Evolutionary conservation across 306 rosid genomes (phyloP).

Genomic region (Citrullus amarus): DNA sequence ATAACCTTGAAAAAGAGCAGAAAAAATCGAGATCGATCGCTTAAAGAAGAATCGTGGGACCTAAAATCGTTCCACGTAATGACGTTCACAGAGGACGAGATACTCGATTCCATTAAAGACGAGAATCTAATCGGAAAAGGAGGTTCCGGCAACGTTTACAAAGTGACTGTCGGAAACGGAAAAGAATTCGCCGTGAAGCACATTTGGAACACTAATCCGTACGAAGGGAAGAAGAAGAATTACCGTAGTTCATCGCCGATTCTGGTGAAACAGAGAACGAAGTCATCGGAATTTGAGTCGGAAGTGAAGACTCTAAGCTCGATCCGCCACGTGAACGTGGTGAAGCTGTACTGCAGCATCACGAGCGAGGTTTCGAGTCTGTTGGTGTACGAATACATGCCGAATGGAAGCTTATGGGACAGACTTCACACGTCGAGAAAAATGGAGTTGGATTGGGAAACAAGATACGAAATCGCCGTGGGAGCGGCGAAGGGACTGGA

Average conservation of each 20-base stretch:
- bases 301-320: slow-evolving; percentile 81
- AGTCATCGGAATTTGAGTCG: slow-evolving; percentile 56
- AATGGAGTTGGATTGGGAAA: slow-evolving; percentile 84
- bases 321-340: slow-evolving; percentile 86
- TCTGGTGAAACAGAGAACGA: slow-evolving; percentile 23
- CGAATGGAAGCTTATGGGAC: slow-evolving; percentile 91
- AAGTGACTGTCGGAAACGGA: slow-evolving; percentile 46
- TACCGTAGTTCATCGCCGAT: slow-evolving; percentile 39
- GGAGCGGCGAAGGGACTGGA: slow-evolving; percentile 94
- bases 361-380: slow-evolving; percentile 83
- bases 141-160: slow-evolving; percentile 84
- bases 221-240: slow-evolving; percentile 14
- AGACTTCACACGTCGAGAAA: slow-evolving; percentile 48
- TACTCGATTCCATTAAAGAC: slow-evolving; percentile 64
- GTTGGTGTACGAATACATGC: slow-evolving; percentile 78
- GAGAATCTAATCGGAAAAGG: slow-evolving; percentile 88
- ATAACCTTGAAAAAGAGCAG: slow-evolving; percentile 24
- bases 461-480: slow-evolving; percentile 61
- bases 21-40: slow-evolving; percentile 32
- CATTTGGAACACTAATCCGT: slow-evolving; percentile 51
- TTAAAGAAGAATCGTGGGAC: slow-evolving; percentile 80
- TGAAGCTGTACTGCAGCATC: slow-evolving; percentile 79
- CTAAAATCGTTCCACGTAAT: slow-evolving; percentile 74
- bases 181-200: slow-evolving; percentile 86
- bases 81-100: slow-evolving; percentile 67